A percentile compares a stretch with the other conserved stretches of the same genome.
These are phyloP conservation scores for Herpetomonas tarakana DNA, from an alignment of 208 protist species.

Conservation along the genomic window DNA sequence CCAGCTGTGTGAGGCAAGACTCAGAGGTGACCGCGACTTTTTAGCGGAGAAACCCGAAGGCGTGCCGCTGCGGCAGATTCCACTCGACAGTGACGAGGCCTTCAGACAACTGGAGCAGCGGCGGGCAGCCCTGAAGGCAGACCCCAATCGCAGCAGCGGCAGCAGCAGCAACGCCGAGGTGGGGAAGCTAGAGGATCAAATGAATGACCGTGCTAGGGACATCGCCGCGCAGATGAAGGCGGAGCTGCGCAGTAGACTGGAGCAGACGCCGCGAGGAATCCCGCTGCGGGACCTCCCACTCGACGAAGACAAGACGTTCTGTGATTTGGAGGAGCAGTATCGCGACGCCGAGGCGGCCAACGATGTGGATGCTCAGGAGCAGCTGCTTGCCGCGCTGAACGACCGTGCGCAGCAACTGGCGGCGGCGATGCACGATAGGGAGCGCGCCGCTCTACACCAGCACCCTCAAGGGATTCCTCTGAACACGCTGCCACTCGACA, in stretches of 20 bases:
- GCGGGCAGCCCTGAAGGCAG: slow-evolving; percentile 25
- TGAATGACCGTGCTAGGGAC: slow-evolving; percentile 51
- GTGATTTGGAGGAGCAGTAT: slow-evolving; percentile 34
- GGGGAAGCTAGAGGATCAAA: slow-evolving; percentile 37
- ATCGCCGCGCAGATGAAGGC: slow-evolving; percentile 45
- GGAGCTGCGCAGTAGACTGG: slow-evolving; percentile 35
- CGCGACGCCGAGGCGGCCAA: slow-evolving; percentile 32
- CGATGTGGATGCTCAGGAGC: slow-evolving; percentile 7
- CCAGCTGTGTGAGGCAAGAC: slow-evolving; percentile 27
- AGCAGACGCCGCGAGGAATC: slow-evolving; percentile 44
- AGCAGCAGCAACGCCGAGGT: slow-evolving; percentile 21
- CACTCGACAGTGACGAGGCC: slow-evolving; percentile 24
- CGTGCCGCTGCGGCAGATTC: slow-evolving; percentile 33
- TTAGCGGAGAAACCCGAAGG: slow-evolving; percentile 43
- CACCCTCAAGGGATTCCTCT: slow-evolving; percentile 53
- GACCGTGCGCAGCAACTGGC: slow-evolving; percentile 49
- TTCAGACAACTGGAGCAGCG: slow-evolving; percentile 42
- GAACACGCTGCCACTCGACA: slow-evolving; percentile 38
- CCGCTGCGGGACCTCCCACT: slow-evolving; percentile 48
- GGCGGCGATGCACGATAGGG: slow-evolving; percentile 24
- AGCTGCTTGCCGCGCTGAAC: slow-evolving; percentile 33
- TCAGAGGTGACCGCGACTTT: slow-evolving; percentile 29
- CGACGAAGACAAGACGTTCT: slow-evolving; percentile 43
- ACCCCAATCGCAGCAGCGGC: slow-evolving; percentile 13
- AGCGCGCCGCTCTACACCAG: slow-evolving; percentile 29